These are phyloP conservation scores for Fusarium brachygibbosum DNA, from an alignment of 2,329 filamentous ascomycete genomes.

Conservation along the genomic window DNA sequence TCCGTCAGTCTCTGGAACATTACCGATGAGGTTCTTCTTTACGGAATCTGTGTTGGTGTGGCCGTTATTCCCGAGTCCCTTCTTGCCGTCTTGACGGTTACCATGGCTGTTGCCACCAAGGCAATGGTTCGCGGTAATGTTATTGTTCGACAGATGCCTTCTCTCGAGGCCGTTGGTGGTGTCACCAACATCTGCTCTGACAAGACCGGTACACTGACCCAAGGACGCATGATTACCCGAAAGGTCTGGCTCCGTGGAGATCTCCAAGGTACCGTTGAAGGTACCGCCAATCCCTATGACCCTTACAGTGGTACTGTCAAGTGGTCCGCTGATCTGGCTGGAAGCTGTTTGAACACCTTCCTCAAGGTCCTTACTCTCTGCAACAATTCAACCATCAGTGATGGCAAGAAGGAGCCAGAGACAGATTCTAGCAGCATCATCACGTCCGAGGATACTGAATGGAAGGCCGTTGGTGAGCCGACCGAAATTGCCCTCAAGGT, in stretches of 20 bases:
- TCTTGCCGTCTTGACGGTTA: constrained; percentile 78
- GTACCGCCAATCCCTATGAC: constrained; percentile 71
- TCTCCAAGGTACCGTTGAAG: constrained; percentile 66
- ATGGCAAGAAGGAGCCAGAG: constrained; percentile 62
- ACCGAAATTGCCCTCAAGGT: constrained; percentile 82
- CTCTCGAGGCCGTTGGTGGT: constrained; percentile 75
- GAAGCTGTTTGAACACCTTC: constrained; percentile 61
- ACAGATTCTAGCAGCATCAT: constrained; percentile 63
- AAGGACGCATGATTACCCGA: constrained; percentile 75
- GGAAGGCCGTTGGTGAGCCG: constrained; percentile 74
- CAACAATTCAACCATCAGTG: constrained; percentile 68
- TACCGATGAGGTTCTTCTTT: constrained; percentile 70
- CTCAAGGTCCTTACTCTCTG: constrained; percentile 71
- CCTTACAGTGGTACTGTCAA: constrained; percentile 68
- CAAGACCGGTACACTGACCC: constrained; percentile 77
- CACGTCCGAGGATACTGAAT: constrained; percentile 61
- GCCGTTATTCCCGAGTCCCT: constrained; percentile 76
- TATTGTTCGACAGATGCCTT: constrained; percentile 74
- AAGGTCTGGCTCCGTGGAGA: constrained; percentile 72
- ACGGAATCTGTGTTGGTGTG: constrained; percentile 72
- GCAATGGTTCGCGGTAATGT: constrained; percentile 75
- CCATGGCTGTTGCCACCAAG: constrained; percentile 76
- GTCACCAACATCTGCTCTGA: constrained; percentile 80
- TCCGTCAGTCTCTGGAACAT: constrained; percentile 68
- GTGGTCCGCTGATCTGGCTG: constrained; percentile 59